A percentile compares a stretch with the other conserved stretches of the same genome.
Conservation (phyloP, 2,329 filamentous ascomycete species). For the Dactylellina drechsleri region DNA sequence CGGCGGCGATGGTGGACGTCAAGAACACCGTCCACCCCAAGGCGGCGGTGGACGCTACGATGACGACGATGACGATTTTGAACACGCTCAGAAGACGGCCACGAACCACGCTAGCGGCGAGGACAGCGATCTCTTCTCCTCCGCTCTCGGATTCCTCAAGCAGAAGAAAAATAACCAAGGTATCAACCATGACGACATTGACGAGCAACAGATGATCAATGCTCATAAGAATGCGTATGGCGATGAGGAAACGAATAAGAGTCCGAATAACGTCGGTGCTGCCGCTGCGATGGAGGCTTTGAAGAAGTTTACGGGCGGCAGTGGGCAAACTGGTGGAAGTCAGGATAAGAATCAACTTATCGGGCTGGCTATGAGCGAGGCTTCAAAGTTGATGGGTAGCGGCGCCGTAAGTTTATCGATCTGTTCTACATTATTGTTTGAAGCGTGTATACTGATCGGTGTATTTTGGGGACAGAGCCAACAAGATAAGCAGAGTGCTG, state of each 20-base stretch:
- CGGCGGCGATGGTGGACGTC: constrained; percentile 54
- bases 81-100: constrained; percentile 68
- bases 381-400: constrained; percentile 78
- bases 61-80: constrained; percentile 62
- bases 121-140: constrained; percentile 66
- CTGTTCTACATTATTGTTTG: constrained; percentile 55
- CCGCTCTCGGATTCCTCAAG: constrained; percentile 68
- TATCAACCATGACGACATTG: constrained; percentile 67
- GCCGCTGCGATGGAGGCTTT: constrained; percentile 84
- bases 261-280: constrained; percentile 70
- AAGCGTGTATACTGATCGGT: constrained; percentile 8
- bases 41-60: constrained; percentile 58
- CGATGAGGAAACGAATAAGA: constrained; percentile 62
- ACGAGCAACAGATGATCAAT: constrained; percentile 74
- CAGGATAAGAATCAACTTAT: constrained; percentile 80
- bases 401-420: constrained; percentile 62
- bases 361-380: constrained; percentile 86
- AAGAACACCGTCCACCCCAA: constrained; percentile 53
- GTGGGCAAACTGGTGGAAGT: constrained; percentile 62
- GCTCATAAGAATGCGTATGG: constrained; percentile 80
- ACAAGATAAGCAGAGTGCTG: constrained; percentile 54
- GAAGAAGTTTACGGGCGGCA: constrained; percentile 77
- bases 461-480: constrained; percentile 15
- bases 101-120: constrained; percentile 63
- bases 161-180: constrained; percentile 65